Conservation (phyloP, 331 rosid species). For the Erythrophleum ivorense region DNA sequence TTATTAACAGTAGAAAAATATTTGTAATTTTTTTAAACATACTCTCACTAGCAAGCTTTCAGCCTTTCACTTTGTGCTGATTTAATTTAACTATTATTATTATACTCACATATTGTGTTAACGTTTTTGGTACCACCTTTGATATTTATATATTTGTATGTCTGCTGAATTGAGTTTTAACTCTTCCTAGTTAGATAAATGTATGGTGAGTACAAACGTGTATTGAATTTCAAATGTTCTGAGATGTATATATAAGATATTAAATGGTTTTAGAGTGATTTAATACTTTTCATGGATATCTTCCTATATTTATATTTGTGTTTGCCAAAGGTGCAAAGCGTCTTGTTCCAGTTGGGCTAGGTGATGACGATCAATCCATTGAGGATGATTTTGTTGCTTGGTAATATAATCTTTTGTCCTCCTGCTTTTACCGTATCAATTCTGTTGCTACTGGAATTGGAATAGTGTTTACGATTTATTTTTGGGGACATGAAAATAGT, state of each 20-base stretch:
- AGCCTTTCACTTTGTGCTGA: neutral
- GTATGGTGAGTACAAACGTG: slow-evolving; percentile 14
- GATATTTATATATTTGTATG: slow-evolving; percentile 5
- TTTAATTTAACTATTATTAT: neutral
- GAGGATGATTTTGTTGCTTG: slow-evolving; percentile 97
- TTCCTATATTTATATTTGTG: slow-evolving; percentile 30
- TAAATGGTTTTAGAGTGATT: slow-evolving; percentile 19
- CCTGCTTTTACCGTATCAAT: slow-evolving; percentile 16
- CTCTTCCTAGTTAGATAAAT: slow-evolving; percentile 30
- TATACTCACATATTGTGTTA: neutral
- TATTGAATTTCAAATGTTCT: slow-evolving; percentile 1
- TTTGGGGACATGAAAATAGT: neutral
- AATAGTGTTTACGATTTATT: slow-evolving; percentile 11
- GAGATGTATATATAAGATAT: neutral
- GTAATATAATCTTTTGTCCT: slow-evolving; percentile 38
- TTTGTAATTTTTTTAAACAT: neutral
- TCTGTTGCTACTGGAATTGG: slow-evolving; percentile 13
- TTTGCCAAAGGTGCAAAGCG: slow-evolving; percentile 84
- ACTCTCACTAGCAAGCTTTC: neutral
- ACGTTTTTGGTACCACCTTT: neutral
- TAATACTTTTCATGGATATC: slow-evolving; percentile 12
- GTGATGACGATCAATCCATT: slow-evolving; percentile 98
- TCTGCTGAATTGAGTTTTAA: slow-evolving; percentile 9
- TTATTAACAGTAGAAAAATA: neutral
- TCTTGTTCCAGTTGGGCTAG: slow-evolving; percentile 81